phyloP scores from a whole-genome alignment of 805 yeast species.

The Saccharomyces eubayanus region DNA sequence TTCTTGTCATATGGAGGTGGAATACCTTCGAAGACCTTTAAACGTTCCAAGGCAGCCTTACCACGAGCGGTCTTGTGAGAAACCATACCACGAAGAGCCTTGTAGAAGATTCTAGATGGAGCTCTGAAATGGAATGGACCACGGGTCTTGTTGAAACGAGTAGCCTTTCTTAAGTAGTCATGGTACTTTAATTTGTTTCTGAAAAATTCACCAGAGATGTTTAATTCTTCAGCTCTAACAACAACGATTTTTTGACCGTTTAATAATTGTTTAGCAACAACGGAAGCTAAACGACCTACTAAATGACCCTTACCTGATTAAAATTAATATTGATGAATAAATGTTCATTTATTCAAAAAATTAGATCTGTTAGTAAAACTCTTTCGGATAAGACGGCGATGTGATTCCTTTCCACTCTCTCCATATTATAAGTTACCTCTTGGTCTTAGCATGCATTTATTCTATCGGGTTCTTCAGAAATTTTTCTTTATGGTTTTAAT shows the following conservation, averaged over 20 bases:
- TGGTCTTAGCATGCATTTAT: background rate
- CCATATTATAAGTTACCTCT: background rate
- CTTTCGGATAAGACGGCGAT: background rate
- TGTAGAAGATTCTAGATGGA: constrained; percentile 99
- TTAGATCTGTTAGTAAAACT: constrained; percentile 7
- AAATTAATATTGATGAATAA: constrained; percentile 2
- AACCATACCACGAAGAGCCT: constrained; percentile 99
- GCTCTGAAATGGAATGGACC: constrained; percentile 99
- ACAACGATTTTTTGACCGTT: constrained; percentile 97
- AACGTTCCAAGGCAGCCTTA: constrained; percentile 98
- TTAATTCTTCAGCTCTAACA: constrained; percentile 95
- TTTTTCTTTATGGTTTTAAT: background rate
- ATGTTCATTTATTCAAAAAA: background rate
- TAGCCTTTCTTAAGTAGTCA: constrained; percentile 98
- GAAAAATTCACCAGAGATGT: constrained; percentile 99
- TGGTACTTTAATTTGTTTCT: constrained; percentile 99
- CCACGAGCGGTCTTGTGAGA: constrained; percentile 99
- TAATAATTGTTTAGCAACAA: constrained; percentile 95
- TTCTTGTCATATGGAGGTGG: constrained; percentile 99
- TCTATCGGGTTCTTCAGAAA: background rate
- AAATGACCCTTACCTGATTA: constrained; percentile 88
- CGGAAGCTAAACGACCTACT: constrained; percentile 98
- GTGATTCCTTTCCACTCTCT: background rate
- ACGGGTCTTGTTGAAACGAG: constrained; percentile 96
- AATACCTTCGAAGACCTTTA: constrained; percentile 98